Conservation (phyloP, 2,329 filamentous ascomycete species). For the Cercospora brassicicola region DNA sequence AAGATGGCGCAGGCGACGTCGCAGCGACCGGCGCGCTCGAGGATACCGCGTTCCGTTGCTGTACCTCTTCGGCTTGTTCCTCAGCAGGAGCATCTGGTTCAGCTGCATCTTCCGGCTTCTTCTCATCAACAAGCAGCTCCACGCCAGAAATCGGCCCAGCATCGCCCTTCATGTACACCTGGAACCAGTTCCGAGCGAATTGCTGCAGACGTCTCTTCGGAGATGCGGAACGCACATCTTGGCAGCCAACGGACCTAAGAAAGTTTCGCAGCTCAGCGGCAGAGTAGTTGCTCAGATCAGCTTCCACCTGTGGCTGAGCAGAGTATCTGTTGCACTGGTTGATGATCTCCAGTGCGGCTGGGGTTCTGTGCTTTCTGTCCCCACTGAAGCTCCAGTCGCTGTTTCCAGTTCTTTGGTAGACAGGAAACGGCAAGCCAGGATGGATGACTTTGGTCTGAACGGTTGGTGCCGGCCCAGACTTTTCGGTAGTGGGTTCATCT, state of each 20-base stretch:
- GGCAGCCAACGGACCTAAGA: background rate
- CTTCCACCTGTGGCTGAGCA: background rate
- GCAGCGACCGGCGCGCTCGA: background rate
- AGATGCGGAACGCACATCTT: background rate
- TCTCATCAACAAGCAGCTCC: background rate
- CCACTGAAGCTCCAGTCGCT: background rate
- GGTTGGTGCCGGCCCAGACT: background rate
- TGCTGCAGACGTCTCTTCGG: background rate
- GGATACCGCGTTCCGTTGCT: background rate
- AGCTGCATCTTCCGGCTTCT: background rate
- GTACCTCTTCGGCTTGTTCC: background rate
- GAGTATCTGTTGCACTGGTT: background rate
- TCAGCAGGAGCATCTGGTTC: background rate
- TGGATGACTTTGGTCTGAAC: background rate
- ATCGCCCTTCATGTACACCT: background rate
- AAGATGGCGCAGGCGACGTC: background rate
- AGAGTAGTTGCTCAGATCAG: background rate
- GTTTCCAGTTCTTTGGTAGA: background rate
- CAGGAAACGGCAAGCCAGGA: background rate
- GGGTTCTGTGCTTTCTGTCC: background rate
- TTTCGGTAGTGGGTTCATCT: background rate
- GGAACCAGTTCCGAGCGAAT: background rate
- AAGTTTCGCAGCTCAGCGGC: background rate
- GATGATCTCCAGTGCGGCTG: background rate
- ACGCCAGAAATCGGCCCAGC: background rate